phyloP scores from a whole-genome alignment of 305 asterid species.

The Stenogyne calaminthoides region DNA sequence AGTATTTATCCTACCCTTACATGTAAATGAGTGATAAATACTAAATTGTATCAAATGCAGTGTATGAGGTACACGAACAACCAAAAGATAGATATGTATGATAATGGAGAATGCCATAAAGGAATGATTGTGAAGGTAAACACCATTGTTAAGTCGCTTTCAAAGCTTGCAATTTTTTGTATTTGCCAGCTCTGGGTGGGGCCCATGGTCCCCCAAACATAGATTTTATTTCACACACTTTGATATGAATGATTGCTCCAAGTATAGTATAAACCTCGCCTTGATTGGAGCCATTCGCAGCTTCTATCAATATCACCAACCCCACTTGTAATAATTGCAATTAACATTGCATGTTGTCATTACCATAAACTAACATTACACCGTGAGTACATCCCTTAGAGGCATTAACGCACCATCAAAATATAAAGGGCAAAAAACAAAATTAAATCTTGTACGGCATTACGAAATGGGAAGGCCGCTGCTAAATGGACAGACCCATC shows the following conservation, averaged over 20 bases:
- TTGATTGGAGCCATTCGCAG: conserved; percentile 12
- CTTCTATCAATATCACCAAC: conserved; percentile 26
- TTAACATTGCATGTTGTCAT: not conserved
- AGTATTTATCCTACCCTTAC: no score
- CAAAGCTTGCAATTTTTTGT: conserved; percentile 24
- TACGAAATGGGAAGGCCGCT: no score
- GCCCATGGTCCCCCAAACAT: conserved; percentile 18
- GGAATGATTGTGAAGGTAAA: not conserved
- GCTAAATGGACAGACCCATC: no score
- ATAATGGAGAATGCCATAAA: conserved; percentile 9
- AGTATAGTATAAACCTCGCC: not conserved
- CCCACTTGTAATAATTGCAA: not conserved
- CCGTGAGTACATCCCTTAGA: no score
- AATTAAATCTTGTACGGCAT: no score
- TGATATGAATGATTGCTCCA: conserved; percentile 1
- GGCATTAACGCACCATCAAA: no score
- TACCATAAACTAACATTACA: not conserved
- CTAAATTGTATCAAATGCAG: not conserved
- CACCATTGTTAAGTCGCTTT: conserved; percentile 28
- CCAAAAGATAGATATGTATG: not conserved
- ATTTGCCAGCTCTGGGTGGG: conserved; percentile 26
- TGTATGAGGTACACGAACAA: no score
- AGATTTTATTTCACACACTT: not conserved
- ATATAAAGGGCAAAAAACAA: no score
- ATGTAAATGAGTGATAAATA: no score